Evolutionary conservation across 495 filamentous ascomycete species (phyloP).

Genomic region (Hypoxylon fragiforme): DNA sequence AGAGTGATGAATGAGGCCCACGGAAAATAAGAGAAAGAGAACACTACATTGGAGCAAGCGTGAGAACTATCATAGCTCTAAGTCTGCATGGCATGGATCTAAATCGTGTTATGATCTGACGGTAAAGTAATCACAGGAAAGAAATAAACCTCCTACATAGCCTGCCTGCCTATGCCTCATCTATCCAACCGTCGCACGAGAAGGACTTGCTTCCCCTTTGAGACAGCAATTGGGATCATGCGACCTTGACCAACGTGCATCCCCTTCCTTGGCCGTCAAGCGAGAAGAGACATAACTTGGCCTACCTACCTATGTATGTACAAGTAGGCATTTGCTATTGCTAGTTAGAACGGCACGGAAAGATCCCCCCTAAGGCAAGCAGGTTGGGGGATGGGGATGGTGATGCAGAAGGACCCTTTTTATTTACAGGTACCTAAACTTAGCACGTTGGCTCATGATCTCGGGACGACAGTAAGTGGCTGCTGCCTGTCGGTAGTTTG

Average conservation of each 20-base stretch:
- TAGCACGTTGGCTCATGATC: slow-evolving; percentile 8
- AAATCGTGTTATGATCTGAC: slow-evolving; percentile 19
- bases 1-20: neutral
- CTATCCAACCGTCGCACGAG: slow-evolving; percentile 13
- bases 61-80: slow-evolving; percentile 4
- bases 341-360: too few species aligned
- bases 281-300: slow-evolving; percentile 12
- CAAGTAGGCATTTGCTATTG: too few species aligned
- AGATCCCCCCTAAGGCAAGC: too few species aligned
- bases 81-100: slow-evolving; percentile 18
- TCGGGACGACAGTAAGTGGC: neutral
- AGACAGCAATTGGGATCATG: slow-evolving; percentile 14
- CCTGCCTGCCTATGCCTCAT: slow-evolving; percentile 6
- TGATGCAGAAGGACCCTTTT: slow-evolving; percentile 6
- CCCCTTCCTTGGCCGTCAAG: slow-evolving; percentile 3
- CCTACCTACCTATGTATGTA: neutral
- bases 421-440: too few species aligned
- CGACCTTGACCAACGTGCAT: slow-evolving; percentile 18
- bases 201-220: slow-evolving; percentile 11
- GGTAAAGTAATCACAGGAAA: slow-evolving; percentile 18
- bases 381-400: too few species aligned
- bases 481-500: slow-evolving; percentile 6
- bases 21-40: neutral
- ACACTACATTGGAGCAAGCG: too few species aligned
- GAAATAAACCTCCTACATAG: slow-evolving; percentile 5